Evolutionary conservation across 306 rosid species (phyloP), one percentile per base, ranked within the genome.

Genomic region (Dryas octopetala): DNA sequence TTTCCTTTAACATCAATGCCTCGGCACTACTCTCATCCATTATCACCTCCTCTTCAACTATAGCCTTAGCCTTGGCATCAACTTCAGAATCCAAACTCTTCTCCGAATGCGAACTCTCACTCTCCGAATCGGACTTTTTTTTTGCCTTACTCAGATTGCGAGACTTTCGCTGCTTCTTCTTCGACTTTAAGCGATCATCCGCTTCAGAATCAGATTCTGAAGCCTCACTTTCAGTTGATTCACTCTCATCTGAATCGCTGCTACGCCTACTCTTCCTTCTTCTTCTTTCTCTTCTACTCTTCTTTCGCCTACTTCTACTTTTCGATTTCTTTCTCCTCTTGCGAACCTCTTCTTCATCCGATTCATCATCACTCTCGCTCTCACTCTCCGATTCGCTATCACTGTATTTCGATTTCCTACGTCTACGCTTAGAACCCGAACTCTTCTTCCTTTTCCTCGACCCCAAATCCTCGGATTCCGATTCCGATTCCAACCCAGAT

Each of bases 1-100:
- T 74, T 62, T 91, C 98, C 87, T 79, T 91, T 28, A 95, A 78
- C 65, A 68, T 78, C 70, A 91, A 23, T 32, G 89, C 93, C 82
- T 94, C 98, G 44, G 63, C 80, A 74, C 79, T 78, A 13, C 68
- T 78, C 65, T 90, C 97, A 1, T 60, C 61, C 71, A 41, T 66
- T 63, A 5, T 73, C 45, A 32, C 90, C 55, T 86, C 91, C 59
- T 89, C 97, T 51, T 86, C 96, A 8, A 17, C 78, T 23, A 11
- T 19, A 57, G 44, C 62, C 65, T 73, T 83, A 60, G 49, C 55
- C 65, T 54, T 80, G 4, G 57, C 77, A 80, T 80, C 97, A 58
- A 68, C 78, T 5, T 82, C 92, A 17, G 79, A 78, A 73, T 73
- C 92, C 66, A 81, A 80, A 52, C 62, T 77, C 74, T 85, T 87